Evolutionary conservation across 1,139 yeast species (phyloP), one percentile per base, ranked within the genome.

Genomic region (Sugiyamaella japonica): DNA sequence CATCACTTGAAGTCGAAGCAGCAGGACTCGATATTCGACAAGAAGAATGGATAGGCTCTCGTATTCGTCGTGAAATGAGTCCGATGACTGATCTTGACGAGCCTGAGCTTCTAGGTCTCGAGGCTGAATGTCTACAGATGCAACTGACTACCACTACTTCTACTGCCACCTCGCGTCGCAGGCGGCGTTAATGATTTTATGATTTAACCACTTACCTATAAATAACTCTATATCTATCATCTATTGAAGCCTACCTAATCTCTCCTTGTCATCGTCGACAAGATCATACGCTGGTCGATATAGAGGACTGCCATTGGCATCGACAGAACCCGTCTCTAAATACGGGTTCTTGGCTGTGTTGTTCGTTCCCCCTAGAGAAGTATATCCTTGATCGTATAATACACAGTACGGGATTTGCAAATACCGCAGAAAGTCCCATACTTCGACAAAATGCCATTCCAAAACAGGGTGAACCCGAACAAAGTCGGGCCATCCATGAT

Each of bases 401-500:
- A 64, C 56, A 65, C 96, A 89, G 69, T 89, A 89, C 1, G 76
- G 75, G 20, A 85, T 72, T 31, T 76, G 65, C 45, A 81, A 70
- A 1, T 74, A 76, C 37, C 80, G 66, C 54, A 86, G 73, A 32
- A 51, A 51, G 62, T 80, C 84, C 97, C 97, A 89, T 3, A 89
- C 77, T 56, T 89, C 89, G 28, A 77, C 79, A 63, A 86, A 88
- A 44, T 79, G 79, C 96, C 96, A 89, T 53, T 86, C 86, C 49
- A 89, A 75, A 10, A 89, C 85, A 0, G 97, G 96, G 64, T 89
- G 93, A 8, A 89, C 76, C 46, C 97, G 73, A 60, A 84, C 70
- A 66, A 89, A 89, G 38, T 75, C 73, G n/a, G 97, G 97, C 97
- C 97, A 89, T 52, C 89, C 83, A 59, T 82, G 85, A 66, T 89